A percentile compares a stretch with the other conserved stretches of the same genome.
Evolutionary conservation across 495 filamentous ascomycete species (phyloP).

Genomic region (Aspergillus incahuasiensis): DNA sequence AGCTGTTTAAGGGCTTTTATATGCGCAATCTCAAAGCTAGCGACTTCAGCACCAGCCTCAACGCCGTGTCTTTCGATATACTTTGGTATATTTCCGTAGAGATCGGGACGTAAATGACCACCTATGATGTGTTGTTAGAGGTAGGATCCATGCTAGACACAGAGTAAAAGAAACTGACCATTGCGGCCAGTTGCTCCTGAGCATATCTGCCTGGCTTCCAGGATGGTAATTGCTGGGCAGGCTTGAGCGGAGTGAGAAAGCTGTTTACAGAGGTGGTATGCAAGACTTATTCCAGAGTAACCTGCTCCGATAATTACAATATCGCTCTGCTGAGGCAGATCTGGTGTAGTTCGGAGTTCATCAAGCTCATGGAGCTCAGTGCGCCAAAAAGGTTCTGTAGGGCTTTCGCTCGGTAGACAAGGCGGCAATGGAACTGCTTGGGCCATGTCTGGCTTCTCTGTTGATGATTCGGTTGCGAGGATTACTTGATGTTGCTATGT

Average conservation of each 20-base stretch:
- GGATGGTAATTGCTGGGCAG: conserved; percentile 26
- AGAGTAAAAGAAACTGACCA: conserved; percentile 17
- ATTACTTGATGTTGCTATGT: neutral
- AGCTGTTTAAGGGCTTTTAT: conserved; percentile 28
- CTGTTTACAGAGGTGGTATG: conserved; percentile 53
- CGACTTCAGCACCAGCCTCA: conserved; percentile 26
- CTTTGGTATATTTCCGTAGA: conserved; percentile 26
- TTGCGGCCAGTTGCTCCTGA: conserved; percentile 43
- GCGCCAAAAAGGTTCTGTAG: conserved; percentile 69
- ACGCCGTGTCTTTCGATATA: conserved; percentile 27
- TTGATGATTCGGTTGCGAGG: too few species aligned
- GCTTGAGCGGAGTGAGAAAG: conserved; percentile 11
- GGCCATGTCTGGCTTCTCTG: neutral
- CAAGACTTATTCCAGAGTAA: conserved; percentile 60
- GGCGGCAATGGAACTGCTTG: neutral
- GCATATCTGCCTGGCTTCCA: conserved; percentile 40
- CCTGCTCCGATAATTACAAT: conserved; percentile 69
- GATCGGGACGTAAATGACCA: conserved; percentile 35
- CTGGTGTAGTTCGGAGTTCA: conserved; percentile 42
- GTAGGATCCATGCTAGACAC: neutral
- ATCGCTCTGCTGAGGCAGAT: conserved; percentile 49
- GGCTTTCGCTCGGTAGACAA: conserved; percentile 32
- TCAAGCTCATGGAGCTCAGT: conserved; percentile 49
- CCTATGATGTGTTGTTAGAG: conserved; percentile 16
- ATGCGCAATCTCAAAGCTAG: conserved; percentile 29